Evolutionary conservation across 352 stramenopile genomes (phyloP), one percentile per base, ranked within the genome.

Genomic region (Pythium aristosporum): DNA sequence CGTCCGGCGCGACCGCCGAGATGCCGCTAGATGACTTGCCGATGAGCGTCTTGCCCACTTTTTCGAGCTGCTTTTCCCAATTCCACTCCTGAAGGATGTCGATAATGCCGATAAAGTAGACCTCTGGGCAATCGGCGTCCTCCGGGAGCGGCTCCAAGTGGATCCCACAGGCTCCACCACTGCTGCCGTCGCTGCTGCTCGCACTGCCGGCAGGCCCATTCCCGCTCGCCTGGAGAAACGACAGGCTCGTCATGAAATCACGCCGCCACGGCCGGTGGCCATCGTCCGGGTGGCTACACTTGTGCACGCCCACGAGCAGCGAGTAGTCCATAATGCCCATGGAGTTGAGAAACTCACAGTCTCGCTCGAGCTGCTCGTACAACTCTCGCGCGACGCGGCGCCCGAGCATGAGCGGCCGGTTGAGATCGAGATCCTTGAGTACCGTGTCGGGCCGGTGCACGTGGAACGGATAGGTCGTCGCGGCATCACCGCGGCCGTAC

Each of bases 31-130:
- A 68, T 41, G 77, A 80, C 53, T 92, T 90, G 20, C 81, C 79
- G 12, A 89, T 67, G 42, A 91, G 57, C 60, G 87, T 77, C 70
- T 92, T 92, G n/a, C 77, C 80, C 15, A 82, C 71, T 34, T 88
- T 87, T 50, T 92, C 83, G 46, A 88, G 64, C 63, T 88, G 78
- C 65, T 92, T 92, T 47, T 88, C 81, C 79, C 77, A 90, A 61
- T 89, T 83, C 82, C 85, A 94, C 61, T 91, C 75, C 58, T 94
- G 85, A 7, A 94, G 47, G 46, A 94, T 92, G 69, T 94, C 85
- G 39, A 94, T 94, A 48, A 94, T 91, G 11, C 85, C 85, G 6
- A 94, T 72, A 58, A 88, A 91, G 54, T 94, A 94, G 42, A 92
- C 74, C 5, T 77, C 68, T 1, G 68, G 64, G 2, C 75, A 58